Evolutionary conservation across 176 grass and related monocot species (phyloP), one percentile per base, ranked within the genome.

Genomic region (Rhynchospora pubera): DNA sequence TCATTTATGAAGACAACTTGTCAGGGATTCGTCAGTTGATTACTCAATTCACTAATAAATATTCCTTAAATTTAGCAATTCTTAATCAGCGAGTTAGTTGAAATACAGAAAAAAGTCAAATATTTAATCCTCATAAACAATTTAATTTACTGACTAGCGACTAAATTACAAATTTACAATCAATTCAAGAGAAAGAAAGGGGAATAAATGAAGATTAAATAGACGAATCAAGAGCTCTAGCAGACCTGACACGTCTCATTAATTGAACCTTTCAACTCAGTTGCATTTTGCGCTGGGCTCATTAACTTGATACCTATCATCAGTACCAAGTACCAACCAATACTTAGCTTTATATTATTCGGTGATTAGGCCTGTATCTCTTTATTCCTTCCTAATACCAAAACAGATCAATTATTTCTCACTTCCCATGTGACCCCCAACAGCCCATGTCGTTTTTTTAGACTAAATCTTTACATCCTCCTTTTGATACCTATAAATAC

Each of bases 391-490:
- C 72, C 72, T 77, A 30, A 53, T 77, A 56, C 50, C 72, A 16
- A 34, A 76, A 77, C 72, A 34, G 23, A 77, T 77, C 72, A 77
- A 77, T 77, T 9, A 77, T 77, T 39, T 66, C 21, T 4, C 79
- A 65, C 13, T 67, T 61, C 79, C 79, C 79, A 82, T 82, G 79
- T 82, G 79, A 82, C 60, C n/a, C 79, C 61, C 79, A 62, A 82
- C 59, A 82, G 62, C 59, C 14, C 61, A 55, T 82, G 57, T 82
- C 62, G 45, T 26, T 53, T 42, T 28, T 74, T 74, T 71, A 79
- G 43, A 43, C 46, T 24, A 70, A 45, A 42, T 43, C 34, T 34
- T 66, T 45, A 45, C 45, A 70, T 45, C 56, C 24, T 43, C 15
- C 79, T 52, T 69, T 66, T 82, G 57, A 5, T 50, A 24, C 43